Base-by-base conservation (phyloP, 2,329 filamentous ascomycete species). In the Beauveria asiatica region DNA sequence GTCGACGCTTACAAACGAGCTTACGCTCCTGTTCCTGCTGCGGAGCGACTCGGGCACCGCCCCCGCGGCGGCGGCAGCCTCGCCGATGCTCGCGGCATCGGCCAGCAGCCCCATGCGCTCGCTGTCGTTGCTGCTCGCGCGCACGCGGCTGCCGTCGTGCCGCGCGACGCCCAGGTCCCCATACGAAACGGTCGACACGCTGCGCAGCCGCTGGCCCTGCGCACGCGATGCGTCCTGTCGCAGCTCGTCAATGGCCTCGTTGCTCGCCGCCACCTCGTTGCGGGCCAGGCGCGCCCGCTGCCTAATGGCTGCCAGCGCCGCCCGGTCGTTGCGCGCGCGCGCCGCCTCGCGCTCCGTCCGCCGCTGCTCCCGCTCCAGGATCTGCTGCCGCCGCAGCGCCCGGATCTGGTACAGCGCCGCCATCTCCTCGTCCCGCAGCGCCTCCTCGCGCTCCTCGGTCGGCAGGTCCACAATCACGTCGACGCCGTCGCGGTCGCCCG, bases 321-420 rank as follows among this genome's bases (percentile, higher is more conserved):
- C 77, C n/a, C 72, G 72, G 72, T 96, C 91, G 54, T 88, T 86
- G 55, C 86, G 80, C 59, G 79, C 82, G 54, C 89, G 83, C 11
- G 92, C 92, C 64, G 92, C 89, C 33, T 84, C 78, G 30, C 90
- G 80, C 61, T 85, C 78, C 51, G 83, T 80, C 56, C 90, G 80
- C n/a, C 89, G 79, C 64, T 88, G 86, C 65, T 95, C 90, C 5
- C 91, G 85, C 63, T 94, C 91, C 5, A 84, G 83, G 44, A 87
- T 80, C 70, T 95, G 88, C 60, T 83, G 80, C 56, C 92, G 84
- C 58, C 94, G 83, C 19, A 90, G 85, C 13, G 89, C 70, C 13
- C 94, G 87, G 62, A 97, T 93, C 72, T 96, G 91, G 72, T 96
- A 97, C 45, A 97, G 74, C 0, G 89, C 84, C 63, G 94, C 89